phyloP scores from a whole-genome alignment of 176 grass and related monocot species.

The Aegilops longissima region DNA sequence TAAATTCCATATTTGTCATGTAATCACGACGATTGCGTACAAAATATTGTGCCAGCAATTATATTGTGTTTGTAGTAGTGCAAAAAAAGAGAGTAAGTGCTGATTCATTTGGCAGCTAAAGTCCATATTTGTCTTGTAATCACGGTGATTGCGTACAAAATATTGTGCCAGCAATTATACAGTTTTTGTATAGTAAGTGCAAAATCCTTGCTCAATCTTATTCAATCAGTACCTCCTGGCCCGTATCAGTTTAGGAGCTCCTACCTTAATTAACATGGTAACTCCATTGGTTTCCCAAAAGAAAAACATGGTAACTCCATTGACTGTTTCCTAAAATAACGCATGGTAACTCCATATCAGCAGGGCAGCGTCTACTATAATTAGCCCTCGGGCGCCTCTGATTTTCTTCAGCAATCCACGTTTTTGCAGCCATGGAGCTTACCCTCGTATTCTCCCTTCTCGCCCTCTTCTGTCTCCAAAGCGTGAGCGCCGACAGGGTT shows the following conservation, averaged over 20 bases:
- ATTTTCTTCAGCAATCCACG: background rate
- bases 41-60: too few species aligned
- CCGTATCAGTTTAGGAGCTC: background rate
- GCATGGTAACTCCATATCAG: background rate
- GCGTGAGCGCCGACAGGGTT: background rate
- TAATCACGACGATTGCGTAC: too few species aligned
- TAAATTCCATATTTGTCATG: too few species aligned
- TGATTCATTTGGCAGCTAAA: too few species aligned
- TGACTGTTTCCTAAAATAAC: too few species aligned
- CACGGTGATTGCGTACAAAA: too few species aligned
- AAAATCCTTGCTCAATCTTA: background rate
- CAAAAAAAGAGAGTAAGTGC: too few species aligned
- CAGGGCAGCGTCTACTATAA: background rate
- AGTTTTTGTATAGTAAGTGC: too few species aligned
- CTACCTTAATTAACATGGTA: background rate
- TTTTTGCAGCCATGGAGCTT: background rate
- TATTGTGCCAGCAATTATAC: too few species aligned
- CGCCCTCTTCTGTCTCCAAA: background rate
- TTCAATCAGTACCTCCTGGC: background rate
- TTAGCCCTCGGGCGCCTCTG: background rate
- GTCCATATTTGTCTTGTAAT: too few species aligned
- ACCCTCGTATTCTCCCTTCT: background rate
- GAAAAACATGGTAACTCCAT: background rate
- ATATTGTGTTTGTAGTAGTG: too few species aligned
- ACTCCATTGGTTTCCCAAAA: background rate